Evolutionary conservation across 768 basidiomycete genomes (phyloP).

Genomic region (Termitomyces sp.): DNA sequence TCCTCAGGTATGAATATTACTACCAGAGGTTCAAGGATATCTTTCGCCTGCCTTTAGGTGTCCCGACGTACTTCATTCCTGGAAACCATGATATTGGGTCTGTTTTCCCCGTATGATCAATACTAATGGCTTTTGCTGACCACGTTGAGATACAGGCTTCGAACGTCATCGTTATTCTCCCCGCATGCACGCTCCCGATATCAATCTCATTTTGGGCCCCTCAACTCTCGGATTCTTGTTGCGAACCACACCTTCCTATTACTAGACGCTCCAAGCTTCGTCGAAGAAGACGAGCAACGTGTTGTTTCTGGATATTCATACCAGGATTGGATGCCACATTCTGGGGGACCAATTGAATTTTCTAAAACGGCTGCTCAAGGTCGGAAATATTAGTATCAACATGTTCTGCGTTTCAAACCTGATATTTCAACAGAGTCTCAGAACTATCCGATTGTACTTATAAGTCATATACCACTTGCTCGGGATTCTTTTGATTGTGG

Average conservation of each 20-base stretch:
- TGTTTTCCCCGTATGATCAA: slow-evolving; percentile 11
- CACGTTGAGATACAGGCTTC: slow-evolving; percentile 35
- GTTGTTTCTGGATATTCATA: slow-evolving; percentile 31
- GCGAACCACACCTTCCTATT: slow-evolving; percentile 71
- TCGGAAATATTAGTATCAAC: slow-evolving; percentile 12
- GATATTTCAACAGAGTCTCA: slow-evolving; percentile 18
- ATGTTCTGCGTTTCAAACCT: neutral
- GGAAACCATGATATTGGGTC: slow-evolving; percentile 92
- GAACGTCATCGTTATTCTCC: slow-evolving; percentile 38
- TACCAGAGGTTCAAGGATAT: slow-evolving; percentile 63
- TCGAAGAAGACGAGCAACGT: slow-evolving; percentile 66
- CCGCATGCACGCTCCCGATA: slow-evolving; percentile 51
- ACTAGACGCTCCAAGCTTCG: slow-evolving; percentile 66
- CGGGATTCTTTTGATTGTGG: slow-evolving; percentile 73
- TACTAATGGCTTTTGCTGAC: neutral
- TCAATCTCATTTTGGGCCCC: slow-evolving; percentile 66
- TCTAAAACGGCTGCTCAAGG: slow-evolving; percentile 36
- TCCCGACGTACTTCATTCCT: slow-evolving; percentile 67
- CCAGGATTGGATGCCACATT: slow-evolving; percentile 41
- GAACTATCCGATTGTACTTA: slow-evolving; percentile 54
- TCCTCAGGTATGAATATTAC: slow-evolving; percentile 67
- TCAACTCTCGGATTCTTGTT: slow-evolving; percentile 57
- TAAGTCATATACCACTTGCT: slow-evolving; percentile 87
- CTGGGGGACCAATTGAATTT: slow-evolving; percentile 49
- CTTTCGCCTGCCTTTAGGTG: slow-evolving; percentile 43